These are phyloP conservation scores for Isatis lusitanica DNA, from an alignment of 441 rosid species.

Conservation along the genomic window DNA sequence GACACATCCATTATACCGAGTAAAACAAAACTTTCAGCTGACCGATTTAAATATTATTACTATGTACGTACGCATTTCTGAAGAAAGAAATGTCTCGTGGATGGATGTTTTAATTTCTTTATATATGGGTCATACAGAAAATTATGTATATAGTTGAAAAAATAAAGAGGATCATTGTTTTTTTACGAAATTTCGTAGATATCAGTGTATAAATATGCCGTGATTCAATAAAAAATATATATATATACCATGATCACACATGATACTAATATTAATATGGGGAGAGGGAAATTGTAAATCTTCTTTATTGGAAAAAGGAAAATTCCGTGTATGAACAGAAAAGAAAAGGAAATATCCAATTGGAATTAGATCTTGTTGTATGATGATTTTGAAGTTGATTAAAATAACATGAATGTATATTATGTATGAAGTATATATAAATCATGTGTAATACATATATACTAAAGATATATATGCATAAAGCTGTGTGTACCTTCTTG, in stretches of 20 bases:
- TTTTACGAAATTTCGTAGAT: not conserved
- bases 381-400: not conserved
- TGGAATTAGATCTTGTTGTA: constrained; percentile 13
- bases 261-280: not conserved
- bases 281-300: not conserved
- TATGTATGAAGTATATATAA: constrained; percentile 1
- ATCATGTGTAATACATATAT: not conserved
- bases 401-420: not conserved
- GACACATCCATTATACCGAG: constrained; percentile 14
- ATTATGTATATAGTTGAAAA: not conserved
- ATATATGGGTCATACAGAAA: not conserved
- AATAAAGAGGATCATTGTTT: not conserved
- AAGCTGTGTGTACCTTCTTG: constrained; percentile 57
- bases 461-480: not conserved
- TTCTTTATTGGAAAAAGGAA: not conserved
- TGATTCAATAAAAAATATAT: not conserved
- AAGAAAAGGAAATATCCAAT: not conserved
- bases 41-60: not conserved
- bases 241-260: not conserved
- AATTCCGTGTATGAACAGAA: not conserved
- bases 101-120: not conserved
- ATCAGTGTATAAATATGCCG: not conserved
- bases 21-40: constrained; percentile 18
- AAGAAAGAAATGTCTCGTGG: not conserved
- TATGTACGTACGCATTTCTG: not conserved